phyloP scores from a whole-genome alignment of 2,329 filamentous ascomycete species.

The Sclerotinia minor region DNA sequence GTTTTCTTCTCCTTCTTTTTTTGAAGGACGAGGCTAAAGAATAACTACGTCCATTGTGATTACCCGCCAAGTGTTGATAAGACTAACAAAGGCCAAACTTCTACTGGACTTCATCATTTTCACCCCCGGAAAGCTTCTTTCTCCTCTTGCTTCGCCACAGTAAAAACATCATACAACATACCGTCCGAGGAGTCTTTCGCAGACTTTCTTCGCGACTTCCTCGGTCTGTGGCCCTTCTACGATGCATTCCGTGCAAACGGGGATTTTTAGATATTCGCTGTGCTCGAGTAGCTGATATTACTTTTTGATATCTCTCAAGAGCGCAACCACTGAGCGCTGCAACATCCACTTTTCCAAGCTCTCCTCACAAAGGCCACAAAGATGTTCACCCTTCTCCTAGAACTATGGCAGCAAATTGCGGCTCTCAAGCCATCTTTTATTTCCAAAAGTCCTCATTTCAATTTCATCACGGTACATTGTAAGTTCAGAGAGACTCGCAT shows the following conservation, averaged over 20 bases:
- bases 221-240: constrained; percentile 1
- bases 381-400: constrained; percentile 35
- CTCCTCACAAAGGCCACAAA: constrained; percentile 13
- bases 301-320: background rate
- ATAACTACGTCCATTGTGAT: background rate
- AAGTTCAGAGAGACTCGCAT: constrained; percentile 42
- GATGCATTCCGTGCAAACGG: constrained; percentile 22
- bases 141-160: constrained; percentile 22
- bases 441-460: constrained; percentile 66
- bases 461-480: constrained; percentile 83
- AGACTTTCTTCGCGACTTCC: constrained; percentile 21
- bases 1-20: too few relatives aligned
- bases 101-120: constrained; percentile 13
- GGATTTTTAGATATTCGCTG: constrained; percentile 3
- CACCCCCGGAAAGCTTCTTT: constrained; percentile 14
- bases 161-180: constrained; percentile 2
- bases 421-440: constrained; percentile 57
- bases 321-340: background rate
- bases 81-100: constrained; percentile 15
- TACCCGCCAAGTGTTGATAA: constrained; percentile 14
- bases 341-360: background rate
- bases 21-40: constrained; percentile 10
- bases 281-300: constrained; percentile 4
- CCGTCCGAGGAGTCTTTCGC: constrained; percentile 18
- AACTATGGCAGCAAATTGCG: constrained; percentile 47